A percentile compares a stretch with the other conserved stretches of the same genome.
Conservation (phyloP, 108 stramenopile species). For the Nitzschia sp. region DNA sequence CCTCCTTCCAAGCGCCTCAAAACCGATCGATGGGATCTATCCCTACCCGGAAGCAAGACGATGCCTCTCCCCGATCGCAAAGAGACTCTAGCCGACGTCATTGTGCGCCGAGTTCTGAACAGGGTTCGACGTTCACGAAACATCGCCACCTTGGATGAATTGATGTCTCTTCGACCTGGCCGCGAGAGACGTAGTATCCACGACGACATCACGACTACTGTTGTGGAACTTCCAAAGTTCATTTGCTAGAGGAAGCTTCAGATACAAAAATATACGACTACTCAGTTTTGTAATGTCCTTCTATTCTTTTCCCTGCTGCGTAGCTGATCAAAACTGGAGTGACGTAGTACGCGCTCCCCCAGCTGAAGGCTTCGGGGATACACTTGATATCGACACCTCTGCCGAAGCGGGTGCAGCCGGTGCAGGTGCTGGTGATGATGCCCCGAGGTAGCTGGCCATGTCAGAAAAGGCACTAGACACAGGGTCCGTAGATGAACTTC, state of each 20-base stretch:
- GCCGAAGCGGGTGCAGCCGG: slow-evolving; percentile 14
- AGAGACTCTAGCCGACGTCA: slow-evolving; percentile 74
- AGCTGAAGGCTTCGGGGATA: neutral
- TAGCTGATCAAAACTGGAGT: slow-evolving; percentile 10
- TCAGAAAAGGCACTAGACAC: slow-evolving; percentile 8
- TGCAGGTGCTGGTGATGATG: neutral
- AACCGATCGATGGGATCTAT: slow-evolving; percentile 23
- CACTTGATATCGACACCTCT: slow-evolving; percentile 12
- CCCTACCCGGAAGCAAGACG: slow-evolving; percentile 23
- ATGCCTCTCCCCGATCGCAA: slow-evolving; percentile 33
- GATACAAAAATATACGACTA: no score
- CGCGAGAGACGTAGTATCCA: slow-evolving; percentile 81
- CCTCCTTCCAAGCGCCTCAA: slow-evolving; percentile 52
- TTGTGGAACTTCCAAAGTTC: slow-evolving; percentile 74
- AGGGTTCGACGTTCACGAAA: slow-evolving; percentile 79
- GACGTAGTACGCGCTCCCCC: slow-evolving; percentile 17
- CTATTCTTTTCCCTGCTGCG: no score
- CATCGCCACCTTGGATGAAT: slow-evolving; percentile 70
- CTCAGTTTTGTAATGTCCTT: no score
- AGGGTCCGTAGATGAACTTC: neutral
- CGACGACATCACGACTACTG: slow-evolving; percentile 84
- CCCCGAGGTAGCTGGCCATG: slow-evolving; percentile 7
- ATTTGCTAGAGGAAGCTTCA: slow-evolving; percentile 29
- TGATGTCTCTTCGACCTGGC: slow-evolving; percentile 79
- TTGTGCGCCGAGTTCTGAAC: slow-evolving; percentile 80